Conservation (phyloP, 768 basidiomycete species). For the Pisolithus tinctorius region DNA sequence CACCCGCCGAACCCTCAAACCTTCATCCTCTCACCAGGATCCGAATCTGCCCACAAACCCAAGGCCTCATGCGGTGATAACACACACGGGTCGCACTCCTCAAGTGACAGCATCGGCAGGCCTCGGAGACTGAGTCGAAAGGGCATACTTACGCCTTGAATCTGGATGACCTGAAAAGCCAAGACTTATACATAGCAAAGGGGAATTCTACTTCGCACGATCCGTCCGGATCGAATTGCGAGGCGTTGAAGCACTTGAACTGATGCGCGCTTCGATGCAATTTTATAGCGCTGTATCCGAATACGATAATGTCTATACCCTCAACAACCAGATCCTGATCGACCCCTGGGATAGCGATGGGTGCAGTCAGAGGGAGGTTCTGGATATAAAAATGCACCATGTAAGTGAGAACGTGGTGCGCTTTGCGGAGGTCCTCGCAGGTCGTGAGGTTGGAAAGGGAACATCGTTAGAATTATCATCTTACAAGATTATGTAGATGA, state of each 20-base stretch:
- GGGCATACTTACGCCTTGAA: no score
- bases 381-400: conserved; percentile 77
- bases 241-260: neutral
- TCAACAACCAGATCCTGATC: conserved; percentile 68
- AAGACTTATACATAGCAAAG: no score
- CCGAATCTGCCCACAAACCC: conserved; percentile 13
- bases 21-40: conserved; percentile 9
- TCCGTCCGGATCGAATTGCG: no score
- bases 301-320: conserved; percentile 71
- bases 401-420: conserved; percentile 67
- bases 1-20: conserved; percentile 23
- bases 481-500: no score
- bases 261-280: conserved; percentile 31
- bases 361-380: conserved; percentile 39
- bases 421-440: conserved; percentile 28
- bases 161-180: no score
- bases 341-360: conserved; percentile 61
- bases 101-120: conserved; percentile 27
- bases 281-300: conserved; percentile 91
- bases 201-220: no score
- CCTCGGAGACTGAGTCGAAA: conserved; percentile 2
- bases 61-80: no score
- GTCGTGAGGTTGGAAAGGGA: no score
- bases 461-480: no score
- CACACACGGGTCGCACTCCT: no score